A percentile compares a stretch with the other conserved stretches of the same genome.
Conservation (phyloP, 1,284 basidiomycete species). For the Gomphus sp. region DNA sequence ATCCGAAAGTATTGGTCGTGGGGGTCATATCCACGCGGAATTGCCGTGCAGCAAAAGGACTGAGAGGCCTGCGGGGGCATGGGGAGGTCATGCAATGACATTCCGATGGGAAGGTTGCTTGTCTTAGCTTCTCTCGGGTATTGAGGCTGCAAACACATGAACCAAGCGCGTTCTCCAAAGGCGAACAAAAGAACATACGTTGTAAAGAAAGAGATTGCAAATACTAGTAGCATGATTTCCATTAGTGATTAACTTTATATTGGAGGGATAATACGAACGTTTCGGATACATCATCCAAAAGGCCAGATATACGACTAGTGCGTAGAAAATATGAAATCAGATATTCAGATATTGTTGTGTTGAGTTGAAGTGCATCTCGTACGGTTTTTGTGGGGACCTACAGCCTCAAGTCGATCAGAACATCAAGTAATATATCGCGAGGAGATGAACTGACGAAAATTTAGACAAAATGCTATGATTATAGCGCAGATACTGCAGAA, state of each 20-base stretch:
- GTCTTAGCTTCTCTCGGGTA: no score
- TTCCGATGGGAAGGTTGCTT: no score
- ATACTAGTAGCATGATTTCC: not conserved
- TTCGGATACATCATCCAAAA: not conserved
- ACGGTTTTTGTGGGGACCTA: not conserved
- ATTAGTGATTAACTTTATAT: not conserved
- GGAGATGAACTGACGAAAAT: not conserved
- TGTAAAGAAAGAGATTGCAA: not conserved
- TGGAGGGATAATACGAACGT: not conserved
- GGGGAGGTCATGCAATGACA: no score
- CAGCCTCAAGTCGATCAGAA: not conserved
- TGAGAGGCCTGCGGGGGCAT: no score
- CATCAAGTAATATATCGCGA: not conserved
- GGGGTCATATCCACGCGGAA: no score
- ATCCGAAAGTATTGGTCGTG: no score
- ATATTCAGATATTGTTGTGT: not conserved
- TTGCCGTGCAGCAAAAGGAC: no score
- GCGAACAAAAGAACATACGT: not conserved
- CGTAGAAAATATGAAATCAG: not conserved
- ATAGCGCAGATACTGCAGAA: not conserved
- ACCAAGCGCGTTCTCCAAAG: no score
- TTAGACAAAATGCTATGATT: not conserved
- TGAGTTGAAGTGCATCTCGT: not conserved
- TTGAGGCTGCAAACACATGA: no score
- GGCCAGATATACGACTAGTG: not conserved